Percentiles rank a stretch among this genome's conserved stretches.
Conservation (phyloP, 257 asterid genomes). For the Scutellaria barbata region DNA sequence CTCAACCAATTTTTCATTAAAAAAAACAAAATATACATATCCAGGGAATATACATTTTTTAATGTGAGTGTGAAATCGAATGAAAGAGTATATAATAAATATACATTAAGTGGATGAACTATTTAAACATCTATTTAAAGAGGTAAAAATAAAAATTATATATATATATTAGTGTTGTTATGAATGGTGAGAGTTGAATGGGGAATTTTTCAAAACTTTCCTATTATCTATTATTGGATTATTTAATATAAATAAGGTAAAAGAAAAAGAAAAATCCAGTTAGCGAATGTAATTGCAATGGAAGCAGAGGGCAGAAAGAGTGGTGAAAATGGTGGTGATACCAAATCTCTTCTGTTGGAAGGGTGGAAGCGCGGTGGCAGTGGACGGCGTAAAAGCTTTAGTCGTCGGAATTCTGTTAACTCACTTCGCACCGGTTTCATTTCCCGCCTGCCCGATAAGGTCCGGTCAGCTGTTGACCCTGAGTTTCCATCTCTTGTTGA, state of each 20-base stretch:
- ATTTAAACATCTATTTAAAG: no score
- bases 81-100: no score
- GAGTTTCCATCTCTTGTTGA: constrained; percentile 55
- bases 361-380: constrained; percentile 46
- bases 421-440: constrained; percentile 64
- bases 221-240: neutral
- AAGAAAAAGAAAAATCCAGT: neutral
- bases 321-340: constrained; percentile 26
- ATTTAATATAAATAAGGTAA: neutral
- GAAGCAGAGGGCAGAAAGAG: constrained; percentile 31
- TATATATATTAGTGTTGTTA: no score
- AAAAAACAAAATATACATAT: no score
- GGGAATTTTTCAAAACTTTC: no score
- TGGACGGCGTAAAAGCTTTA: constrained; percentile 56
- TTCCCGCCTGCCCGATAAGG: constrained; percentile 67
- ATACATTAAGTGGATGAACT: no score
- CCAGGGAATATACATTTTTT: no score
- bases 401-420: constrained; percentile 71
- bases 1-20: no score
- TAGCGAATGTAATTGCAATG: constrained; percentile 36
- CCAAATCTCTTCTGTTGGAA: constrained; percentile 55
- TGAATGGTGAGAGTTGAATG: neutral
- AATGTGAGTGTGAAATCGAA: no score
- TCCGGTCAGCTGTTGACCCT: constrained; percentile 64
- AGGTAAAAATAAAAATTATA: no score